Conservation (phyloP, 495 filamentous ascomycete genomes). For the Tuber aestivum region DNA sequence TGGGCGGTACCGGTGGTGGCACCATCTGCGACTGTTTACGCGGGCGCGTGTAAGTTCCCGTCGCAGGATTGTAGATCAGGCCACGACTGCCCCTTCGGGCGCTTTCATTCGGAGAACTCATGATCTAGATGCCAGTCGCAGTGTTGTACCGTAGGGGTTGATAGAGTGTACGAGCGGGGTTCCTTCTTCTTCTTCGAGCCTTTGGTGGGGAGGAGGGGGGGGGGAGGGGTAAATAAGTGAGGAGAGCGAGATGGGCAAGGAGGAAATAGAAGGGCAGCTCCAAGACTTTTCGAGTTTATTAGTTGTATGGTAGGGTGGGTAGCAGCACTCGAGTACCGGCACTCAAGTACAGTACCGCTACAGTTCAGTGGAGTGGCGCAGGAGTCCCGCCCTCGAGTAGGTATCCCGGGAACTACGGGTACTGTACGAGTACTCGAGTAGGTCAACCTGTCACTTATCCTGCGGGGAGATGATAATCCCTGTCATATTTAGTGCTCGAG, state of each 20-base stretch:
- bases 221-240: background rate
- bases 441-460: background rate
- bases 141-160: background rate
- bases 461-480: background rate
- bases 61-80: constrained; percentile 27
- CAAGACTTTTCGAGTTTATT: background rate
- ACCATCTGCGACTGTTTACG: constrained; percentile 13
- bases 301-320: background rate
- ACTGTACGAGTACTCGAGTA: no score
- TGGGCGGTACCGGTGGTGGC: constrained; percentile 32
- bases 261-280: background rate
- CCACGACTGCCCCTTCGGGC: background rate
- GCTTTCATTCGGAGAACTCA: background rate
- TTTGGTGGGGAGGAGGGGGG: background rate
- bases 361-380: background rate
- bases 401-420: no score
- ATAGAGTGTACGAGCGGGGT: background rate
- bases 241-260: background rate
- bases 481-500: background rate
- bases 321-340: no score
- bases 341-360: background rate
- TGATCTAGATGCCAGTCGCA: background rate
- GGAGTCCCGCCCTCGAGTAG: no score
- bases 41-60: constrained; percentile 19
- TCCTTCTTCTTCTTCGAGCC: constrained; percentile 1